Evolutionary conservation across 2,329 filamentous ascomycete genomes (phyloP).

Genomic region (Ophiosphaerella herpotricha): DNA sequence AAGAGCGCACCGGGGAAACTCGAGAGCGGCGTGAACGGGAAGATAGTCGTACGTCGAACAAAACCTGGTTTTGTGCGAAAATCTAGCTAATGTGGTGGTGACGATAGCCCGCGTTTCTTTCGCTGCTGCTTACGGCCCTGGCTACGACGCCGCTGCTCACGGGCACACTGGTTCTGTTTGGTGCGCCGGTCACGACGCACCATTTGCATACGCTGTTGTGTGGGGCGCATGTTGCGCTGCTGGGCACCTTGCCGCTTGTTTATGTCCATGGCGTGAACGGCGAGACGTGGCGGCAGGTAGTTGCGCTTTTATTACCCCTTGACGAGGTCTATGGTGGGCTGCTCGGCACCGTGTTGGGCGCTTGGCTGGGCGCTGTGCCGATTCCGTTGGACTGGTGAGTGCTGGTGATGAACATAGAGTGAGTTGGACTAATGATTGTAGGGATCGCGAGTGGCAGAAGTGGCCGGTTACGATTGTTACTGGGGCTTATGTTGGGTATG

Average conservation of each 20-base stretch:
- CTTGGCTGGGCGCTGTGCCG: conserved; percentile 91
- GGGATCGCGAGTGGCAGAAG: conserved; percentile 96
- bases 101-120: conserved; percentile 69
- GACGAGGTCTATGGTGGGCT: conserved; percentile 85
- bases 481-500: conserved; percentile 80
- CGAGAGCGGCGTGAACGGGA: conserved; percentile 30
- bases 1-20: conserved; percentile 27
- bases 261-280: conserved; percentile 83
- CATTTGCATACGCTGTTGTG: conserved; percentile 76
- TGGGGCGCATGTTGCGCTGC: conserved; percentile 78
- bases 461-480: conserved; percentile 92
- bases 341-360: conserved; percentile 77
- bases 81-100: background rate
- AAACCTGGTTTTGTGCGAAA: background rate
- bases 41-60: conserved; percentile 49
- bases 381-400: conserved; percentile 89
- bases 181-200: conserved; percentile 86
- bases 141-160: conserved; percentile 62
- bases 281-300: conserved; percentile 69
- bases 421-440: conserved; percentile 29
- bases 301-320: conserved; percentile 71
- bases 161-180: conserved; percentile 79
- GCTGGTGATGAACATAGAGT: background rate
- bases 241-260: conserved; percentile 78
- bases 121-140: conserved; percentile 63